Conservation (phyloP, 768 basidiomycete genomes). For the Asterophora lycoperdoides region DNA sequence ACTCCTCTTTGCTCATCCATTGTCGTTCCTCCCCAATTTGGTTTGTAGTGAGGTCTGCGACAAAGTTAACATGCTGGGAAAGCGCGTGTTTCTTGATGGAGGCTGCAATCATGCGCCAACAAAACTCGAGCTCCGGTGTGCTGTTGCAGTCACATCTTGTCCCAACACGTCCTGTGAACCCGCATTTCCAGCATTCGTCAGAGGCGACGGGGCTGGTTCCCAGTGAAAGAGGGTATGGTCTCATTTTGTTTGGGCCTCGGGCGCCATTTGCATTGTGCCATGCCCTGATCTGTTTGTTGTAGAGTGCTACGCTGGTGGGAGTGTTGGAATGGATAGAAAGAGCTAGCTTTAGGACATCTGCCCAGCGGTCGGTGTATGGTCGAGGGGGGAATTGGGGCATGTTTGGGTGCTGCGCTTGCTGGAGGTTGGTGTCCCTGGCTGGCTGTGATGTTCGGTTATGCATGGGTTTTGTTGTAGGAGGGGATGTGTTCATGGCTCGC, state of each 20-base stretch:
- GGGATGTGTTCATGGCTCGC: background rate
- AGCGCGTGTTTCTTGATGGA: too few relatives aligned
- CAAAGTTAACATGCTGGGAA: too few relatives aligned
- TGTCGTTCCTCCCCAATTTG: background rate
- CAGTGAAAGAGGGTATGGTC: slow-evolving; percentile 20
- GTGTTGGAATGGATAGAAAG: slow-evolving; percentile 3
- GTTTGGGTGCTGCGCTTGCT: too few relatives aligned
- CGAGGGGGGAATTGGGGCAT: background rate
- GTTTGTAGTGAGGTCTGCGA: too few relatives aligned
- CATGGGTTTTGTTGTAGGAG: background rate
- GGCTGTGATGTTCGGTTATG: background rate
- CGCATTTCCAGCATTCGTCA: slow-evolving; percentile 18
- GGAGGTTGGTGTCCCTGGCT: too few relatives aligned
- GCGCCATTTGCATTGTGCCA: background rate
- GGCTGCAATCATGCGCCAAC: too few relatives aligned
- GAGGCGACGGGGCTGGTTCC: slow-evolving; percentile 17
- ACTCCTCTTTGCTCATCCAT: too few relatives aligned
- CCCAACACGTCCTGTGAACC: slow-evolving; percentile 1
- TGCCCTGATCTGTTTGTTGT: background rate
- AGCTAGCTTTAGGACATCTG: background rate
- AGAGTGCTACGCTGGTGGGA: background rate
- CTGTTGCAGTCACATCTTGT: slow-evolving; percentile 14
- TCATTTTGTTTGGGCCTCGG: background rate
- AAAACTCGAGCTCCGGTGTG: too few relatives aligned
- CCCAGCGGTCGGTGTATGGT: background rate